phyloP scores from a whole-genome alignment of 345 rosid genomes.

The Citrus inodora region DNA sequence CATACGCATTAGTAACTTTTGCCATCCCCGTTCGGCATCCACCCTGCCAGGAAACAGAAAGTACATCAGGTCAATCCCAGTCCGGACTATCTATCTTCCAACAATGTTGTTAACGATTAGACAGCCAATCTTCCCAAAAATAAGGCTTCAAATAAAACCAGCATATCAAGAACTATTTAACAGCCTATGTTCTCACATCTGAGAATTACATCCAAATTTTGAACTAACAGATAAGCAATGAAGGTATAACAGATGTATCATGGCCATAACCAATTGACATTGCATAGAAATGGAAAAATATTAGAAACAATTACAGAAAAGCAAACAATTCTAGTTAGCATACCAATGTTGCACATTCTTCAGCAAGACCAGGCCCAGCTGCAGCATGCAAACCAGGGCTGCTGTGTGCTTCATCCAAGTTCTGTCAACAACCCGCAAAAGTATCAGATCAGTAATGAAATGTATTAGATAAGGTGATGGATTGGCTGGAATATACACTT shows the following conservation, averaged over 20 bases:
- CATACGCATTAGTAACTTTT: slow-evolving; percentile 89
- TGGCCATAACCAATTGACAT: background rate
- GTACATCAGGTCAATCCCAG: slow-evolving; percentile 7
- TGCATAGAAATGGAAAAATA: slow-evolving; percentile 1
- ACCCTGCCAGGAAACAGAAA: slow-evolving; percentile 54
- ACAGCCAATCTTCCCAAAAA: background rate
- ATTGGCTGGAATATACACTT: background rate
- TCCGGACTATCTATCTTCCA: slow-evolving; percentile 8
- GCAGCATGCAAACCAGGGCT: slow-evolving; percentile 94
- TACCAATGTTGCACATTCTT: slow-evolving; percentile 90
- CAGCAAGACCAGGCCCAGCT: slow-evolving; percentile 96
- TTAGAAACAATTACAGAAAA: background rate
- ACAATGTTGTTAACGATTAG: slow-evolving; percentile 10
- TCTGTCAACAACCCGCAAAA: slow-evolving; percentile 47
- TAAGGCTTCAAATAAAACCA: background rate
- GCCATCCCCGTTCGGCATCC: slow-evolving; percentile 99
- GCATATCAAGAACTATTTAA: background rate
- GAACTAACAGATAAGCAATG: background rate
- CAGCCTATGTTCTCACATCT: background rate
- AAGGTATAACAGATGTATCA: background rate
- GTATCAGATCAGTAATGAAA: slow-evolving; percentile 11
- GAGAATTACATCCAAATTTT: too few species aligned
- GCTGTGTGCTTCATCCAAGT: slow-evolving; percentile 85
- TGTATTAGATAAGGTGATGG: background rate
- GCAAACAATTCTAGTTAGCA: background rate